Evolutionary conservation across 768 basidiomycete species (phyloP), one percentile per base, ranked within the genome.

Genomic region (Leccinum boreale): DNA sequence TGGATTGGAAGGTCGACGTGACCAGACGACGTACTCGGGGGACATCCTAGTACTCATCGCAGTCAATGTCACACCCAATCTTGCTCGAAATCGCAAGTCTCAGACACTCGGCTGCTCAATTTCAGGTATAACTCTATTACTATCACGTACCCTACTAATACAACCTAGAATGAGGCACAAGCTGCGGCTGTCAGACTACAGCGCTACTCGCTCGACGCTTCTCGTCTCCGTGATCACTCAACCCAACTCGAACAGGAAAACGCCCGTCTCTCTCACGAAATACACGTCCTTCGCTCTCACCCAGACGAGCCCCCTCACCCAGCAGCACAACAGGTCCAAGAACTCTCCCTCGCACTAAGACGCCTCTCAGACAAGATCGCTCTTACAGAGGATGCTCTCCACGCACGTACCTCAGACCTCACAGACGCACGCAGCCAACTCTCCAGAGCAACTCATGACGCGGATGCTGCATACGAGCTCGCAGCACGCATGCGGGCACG

Each of bases 281-380:
- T 88, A 31, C 71, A 72, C 5, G 61, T 79, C 4, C 77, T 90
- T n/a, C 77, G 86, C 47, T 76, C 80, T 0, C 68, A 81, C 59
- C 81, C 86, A 15, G 79, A 82, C 50, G 67, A 74, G 4, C 69
- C 77, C 7, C 72, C 71, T 0, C 74, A 74, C 51, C 73, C 75
- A 6, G 73, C 76, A 28, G 62, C 71, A 6, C 60, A 73, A 4
- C 78, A 78, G 55, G 75, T 77, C 1, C 71, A 77, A 15, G 76
- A 92, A 57, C 78, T 92, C 52, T 85, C 87, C 0, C 79, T 92
- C 9, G 83, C 87, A 0, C 78, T 90, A 26, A 80, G 89, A 7
- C 81, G 80, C 21, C 75, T 89, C 31, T 86, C 83, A 3, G 85
- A 89, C 66, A 86, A 91, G 69, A 79, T 91, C 19, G 76, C 79